Evolutionary conservation across 306 rosid species (phyloP).

Genomic region (Malus sieversii): DNA sequence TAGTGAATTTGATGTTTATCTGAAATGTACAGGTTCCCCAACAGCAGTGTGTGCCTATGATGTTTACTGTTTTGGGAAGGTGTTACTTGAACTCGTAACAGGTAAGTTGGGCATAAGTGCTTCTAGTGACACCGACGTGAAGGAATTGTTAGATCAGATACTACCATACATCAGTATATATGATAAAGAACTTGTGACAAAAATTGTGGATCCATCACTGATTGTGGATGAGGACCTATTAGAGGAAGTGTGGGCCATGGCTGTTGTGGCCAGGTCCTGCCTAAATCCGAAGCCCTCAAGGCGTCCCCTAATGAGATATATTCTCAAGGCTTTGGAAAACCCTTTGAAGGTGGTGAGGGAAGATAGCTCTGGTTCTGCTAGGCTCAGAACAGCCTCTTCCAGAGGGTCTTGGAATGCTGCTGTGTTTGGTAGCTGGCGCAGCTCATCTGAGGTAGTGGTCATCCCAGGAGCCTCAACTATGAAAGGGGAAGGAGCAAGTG

Average conservation of each 20-base stretch:
- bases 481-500: constrained; percentile 49
- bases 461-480: constrained; percentile 45
- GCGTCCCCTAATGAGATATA: constrained; percentile 78
- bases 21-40: constrained; percentile 51
- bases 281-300: constrained; percentile 78
- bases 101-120: constrained; percentile 81
- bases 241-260: constrained; percentile 98
- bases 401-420: constrained; percentile 96
- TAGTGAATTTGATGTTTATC: constrained; percentile 5
- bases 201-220: constrained; percentile 75
- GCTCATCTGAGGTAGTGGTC: constrained; percentile 53
- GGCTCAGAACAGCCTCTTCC: constrained; percentile 68
- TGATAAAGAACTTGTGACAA: constrained; percentile 75
- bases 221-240: constrained; percentile 81
- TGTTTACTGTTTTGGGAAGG: constrained; percentile 91
- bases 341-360: constrained; percentile 93
- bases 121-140: constrained; percentile 42
- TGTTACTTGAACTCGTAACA: constrained; percentile 81
- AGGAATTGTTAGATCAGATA: constrained; percentile 55
- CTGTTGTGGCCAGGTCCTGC: constrained; percentile 90
- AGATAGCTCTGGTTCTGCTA: constrained; percentile 61
- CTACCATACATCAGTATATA: constrained; percentile 59
- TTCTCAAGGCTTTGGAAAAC: constrained; percentile 86
- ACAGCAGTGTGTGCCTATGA: constrained; percentile 71
- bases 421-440: constrained; percentile 92